Evolutionary conservation across 257 asterid genomes (phyloP).

Genomic region (Catharanthus roseus): DNA sequence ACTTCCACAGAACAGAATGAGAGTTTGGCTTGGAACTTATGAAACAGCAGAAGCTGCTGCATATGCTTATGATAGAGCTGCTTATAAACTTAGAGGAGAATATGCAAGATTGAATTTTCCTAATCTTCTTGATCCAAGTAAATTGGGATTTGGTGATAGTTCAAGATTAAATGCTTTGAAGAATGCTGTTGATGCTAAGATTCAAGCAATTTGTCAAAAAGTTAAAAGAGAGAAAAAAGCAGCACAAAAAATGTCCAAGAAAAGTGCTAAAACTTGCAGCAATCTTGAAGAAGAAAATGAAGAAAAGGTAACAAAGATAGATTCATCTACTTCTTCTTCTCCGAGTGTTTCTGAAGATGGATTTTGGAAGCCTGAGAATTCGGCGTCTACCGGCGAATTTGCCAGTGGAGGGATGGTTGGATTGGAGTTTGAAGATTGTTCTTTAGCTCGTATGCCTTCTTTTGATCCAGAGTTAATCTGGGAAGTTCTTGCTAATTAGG

Average conservation of each 20-base stretch:
- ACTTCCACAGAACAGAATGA: slow-evolving; percentile 81
- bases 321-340: slow-evolving; percentile 32
- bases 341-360: slow-evolving; percentile 51
- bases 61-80: slow-evolving; percentile 88
- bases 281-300: slow-evolving; percentile 5
- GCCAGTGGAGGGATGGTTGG: slow-evolving; percentile 24
- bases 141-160: slow-evolving; percentile 52
- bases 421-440: slow-evolving; percentile 46
- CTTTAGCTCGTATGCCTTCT: slow-evolving; percentile 81
- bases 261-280: slow-evolving; percentile 1
- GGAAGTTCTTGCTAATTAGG: slow-evolving; percentile 81
- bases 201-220: slow-evolving; percentile 75
- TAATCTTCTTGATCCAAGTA: slow-evolving; percentile 50
- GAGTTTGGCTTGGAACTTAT: slow-evolving; percentile 96
- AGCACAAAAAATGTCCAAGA: slow-evolving; percentile 31
- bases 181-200: slow-evolving; percentile 81
- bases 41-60: slow-evolving; percentile 96
- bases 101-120: slow-evolving; percentile 88
- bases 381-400: slow-evolving; percentile 37
- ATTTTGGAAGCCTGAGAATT: slow-evolving; percentile 39
- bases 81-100: slow-evolving; percentile 93
- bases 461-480: slow-evolving; percentile 88
- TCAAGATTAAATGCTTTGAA: slow-evolving; percentile 46
- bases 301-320: slow-evolving; percentile 22
- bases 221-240: slow-evolving; percentile 53